Conservation (phyloP, 192 early-diverging fungal species). For the Rhizophagus prolifer region DNA sequence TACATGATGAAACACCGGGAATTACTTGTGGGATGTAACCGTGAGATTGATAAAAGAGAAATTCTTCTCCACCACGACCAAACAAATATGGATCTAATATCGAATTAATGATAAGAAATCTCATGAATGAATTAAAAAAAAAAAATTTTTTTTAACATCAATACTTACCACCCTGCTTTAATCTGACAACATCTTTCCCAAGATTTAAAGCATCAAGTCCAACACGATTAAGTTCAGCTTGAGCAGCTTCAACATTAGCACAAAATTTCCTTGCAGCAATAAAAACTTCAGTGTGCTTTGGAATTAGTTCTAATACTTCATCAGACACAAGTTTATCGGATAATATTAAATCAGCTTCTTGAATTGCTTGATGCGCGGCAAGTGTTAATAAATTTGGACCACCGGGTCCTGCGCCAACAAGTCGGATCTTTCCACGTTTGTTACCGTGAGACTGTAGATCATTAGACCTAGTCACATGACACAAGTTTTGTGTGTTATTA, state of each 20-base stretch:
- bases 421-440: constrained; percentile 51
- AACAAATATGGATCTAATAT: constrained; percentile 83
- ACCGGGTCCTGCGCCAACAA: constrained; percentile 88
- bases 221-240: constrained; percentile 73
- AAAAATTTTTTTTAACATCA: too few species aligned
- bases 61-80: constrained; percentile 91
- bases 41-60: constrained; percentile 66
- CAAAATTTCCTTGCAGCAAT: constrained; percentile 73
- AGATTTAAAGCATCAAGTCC: constrained; percentile 60
- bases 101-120: too few species aligned
- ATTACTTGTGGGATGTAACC: constrained; percentile 71
- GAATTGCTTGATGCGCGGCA: constrained; percentile 65
- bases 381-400: constrained; percentile 81
- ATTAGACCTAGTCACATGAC: not conserved
- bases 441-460: not conserved
- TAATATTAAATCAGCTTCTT: constrained; percentile 75
- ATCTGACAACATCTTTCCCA: constrained; percentile 75
- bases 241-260: constrained; percentile 73
- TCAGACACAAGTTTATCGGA: constrained; percentile 80
- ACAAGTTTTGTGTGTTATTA: not conserved
- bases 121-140: too few species aligned
- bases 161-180: constrained; percentile 78
- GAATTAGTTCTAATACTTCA: constrained; percentile 53
- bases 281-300: constrained; percentile 49
- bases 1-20: constrained; percentile 75